Percentiles rank a stretch among this genome's conserved stretches.
Evolutionary conservation across 306 rosid species (phyloP).

Genomic region (Cucumis hystrix): DNA sequence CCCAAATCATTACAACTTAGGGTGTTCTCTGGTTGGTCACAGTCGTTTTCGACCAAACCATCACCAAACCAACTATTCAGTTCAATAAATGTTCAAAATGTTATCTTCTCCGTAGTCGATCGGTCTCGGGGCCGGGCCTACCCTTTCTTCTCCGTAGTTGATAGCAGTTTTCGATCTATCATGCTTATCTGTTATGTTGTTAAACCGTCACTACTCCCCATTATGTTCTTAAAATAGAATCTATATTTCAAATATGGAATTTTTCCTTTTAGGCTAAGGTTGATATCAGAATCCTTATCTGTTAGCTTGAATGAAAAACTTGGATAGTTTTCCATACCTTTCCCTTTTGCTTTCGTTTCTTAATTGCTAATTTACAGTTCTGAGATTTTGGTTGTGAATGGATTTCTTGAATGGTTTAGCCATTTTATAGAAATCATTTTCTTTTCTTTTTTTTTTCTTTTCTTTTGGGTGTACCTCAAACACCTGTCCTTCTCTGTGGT

Average conservation of each 20-base stretch:
- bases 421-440: background rate
- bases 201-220: background rate
- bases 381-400: background rate
- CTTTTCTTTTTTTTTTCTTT: background rate
- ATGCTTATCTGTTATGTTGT: no score
- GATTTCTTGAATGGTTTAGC: background rate
- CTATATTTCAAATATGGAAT: background rate
- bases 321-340: background rate
- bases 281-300: background rate
- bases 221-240: background rate
- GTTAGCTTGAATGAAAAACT: background rate
- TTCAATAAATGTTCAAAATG: no score
- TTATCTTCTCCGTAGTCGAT: no score
- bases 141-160: no score
- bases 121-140: no score
- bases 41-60: no score
- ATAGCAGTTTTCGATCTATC: no score
- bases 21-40: no score
- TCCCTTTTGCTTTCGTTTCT: background rate
- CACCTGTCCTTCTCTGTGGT: slow-evolving; percentile 1
- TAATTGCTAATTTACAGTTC: background rate
- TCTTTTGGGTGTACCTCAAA: background rate
- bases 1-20: background rate
- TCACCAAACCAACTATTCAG: no score
- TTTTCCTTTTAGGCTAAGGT: background rate